Percentiles rank a stretch among this genome's conserved stretches.
phyloP scores from a whole-genome alignment of 192 early-diverging fungal genomes.

The Coemansia reversa region DNA sequence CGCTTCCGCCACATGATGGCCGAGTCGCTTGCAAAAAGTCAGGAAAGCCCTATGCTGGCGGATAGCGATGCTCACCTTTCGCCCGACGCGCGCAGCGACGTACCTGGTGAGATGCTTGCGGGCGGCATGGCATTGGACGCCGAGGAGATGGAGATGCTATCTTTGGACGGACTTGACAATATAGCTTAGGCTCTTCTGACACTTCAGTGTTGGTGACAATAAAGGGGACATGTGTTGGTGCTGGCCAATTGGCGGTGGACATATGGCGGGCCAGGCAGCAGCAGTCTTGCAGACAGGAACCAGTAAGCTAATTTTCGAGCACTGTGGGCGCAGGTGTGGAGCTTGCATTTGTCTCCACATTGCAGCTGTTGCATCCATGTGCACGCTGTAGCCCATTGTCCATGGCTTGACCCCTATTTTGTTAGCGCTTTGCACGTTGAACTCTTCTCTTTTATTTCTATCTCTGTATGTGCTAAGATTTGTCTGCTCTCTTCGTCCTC shows the following conservation, averaged over 20 bases:
- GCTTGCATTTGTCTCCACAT: background rate
- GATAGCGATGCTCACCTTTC: background rate
- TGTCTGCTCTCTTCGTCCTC: slow-evolving; percentile 3
- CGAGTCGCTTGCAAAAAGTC: slow-evolving; percentile 26
- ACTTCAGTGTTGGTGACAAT: background rate
- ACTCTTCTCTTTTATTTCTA: slow-evolving; percentile 4
- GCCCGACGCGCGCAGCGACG: slow-evolving; percentile 1
- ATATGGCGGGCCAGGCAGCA: background rate
- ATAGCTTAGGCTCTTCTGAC: background rate
- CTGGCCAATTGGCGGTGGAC: background rate
- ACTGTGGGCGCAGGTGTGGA: background rate
- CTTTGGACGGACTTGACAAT: slow-evolving; percentile 20
- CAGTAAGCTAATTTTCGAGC: slow-evolving; percentile 6
- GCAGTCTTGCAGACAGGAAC: slow-evolving; percentile 1
- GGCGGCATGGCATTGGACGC: slow-evolving; percentile 9
- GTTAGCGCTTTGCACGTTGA: background rate
- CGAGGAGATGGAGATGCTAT: slow-evolving; percentile 35
- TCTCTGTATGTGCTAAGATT: background rate
- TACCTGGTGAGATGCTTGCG: background rate
- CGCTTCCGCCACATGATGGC: slow-evolving; percentile 42
- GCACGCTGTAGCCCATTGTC: too few species aligned
- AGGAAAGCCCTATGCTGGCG: slow-evolving; percentile 18
- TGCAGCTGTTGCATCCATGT: too few species aligned
- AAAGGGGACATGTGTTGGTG: background rate
- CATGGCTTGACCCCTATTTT: background rate